Evolutionary conservation across 2,329 filamentous ascomycete species (phyloP).

Genomic region (Capronia epimyces): DNA sequence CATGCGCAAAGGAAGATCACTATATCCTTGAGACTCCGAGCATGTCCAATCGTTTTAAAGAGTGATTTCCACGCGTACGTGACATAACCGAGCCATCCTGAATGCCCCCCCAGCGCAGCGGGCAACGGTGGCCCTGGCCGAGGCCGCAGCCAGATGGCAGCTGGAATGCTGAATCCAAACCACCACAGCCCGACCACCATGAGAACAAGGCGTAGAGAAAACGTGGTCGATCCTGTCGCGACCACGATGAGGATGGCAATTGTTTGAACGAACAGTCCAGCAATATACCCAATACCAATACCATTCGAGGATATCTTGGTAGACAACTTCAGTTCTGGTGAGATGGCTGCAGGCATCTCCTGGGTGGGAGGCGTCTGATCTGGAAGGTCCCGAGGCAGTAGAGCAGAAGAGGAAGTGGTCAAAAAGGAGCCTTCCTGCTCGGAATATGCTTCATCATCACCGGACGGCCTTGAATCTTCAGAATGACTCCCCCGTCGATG

Average conservation of each 20-base stretch:
- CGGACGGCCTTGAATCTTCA: constrained; percentile 6
- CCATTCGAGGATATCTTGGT: constrained; percentile 88
- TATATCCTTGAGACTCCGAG: constrained; percentile 69
- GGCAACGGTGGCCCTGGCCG: constrained; percentile 79
- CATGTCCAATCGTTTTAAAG: constrained; percentile 70
- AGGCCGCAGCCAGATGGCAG: constrained; percentile 78
- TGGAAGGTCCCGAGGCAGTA: constrained; percentile 31
- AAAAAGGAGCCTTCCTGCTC: constrained; percentile 14
- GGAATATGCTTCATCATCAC: constrained; percentile 10
- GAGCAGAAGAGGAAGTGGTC: constrained; percentile 22
- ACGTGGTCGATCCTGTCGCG: constrained; percentile 67
- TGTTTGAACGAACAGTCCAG: constrained; percentile 77
- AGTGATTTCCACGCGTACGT: constrained; percentile 80
- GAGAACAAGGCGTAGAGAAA: constrained; percentile 79
- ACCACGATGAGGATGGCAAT: constrained; percentile 72
- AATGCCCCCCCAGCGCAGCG: constrained; percentile 34
- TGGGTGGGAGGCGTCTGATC: constrained; percentile 17
- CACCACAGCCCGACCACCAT: constrained; percentile 89
- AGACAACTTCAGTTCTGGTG: constrained; percentile 69
- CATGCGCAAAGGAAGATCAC: constrained; percentile 82
- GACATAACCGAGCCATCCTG: constrained; percentile 65
- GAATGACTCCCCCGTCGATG: background rate
- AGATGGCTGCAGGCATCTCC: constrained; percentile 39
- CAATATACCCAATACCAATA: constrained; percentile 88
- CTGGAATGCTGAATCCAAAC: constrained; percentile 83